These are phyloP conservation scores for Tolypocladium pustulatum DNA, from an alignment of 2,329 filamentous ascomycete genomes.

Conservation along the genomic window DNA sequence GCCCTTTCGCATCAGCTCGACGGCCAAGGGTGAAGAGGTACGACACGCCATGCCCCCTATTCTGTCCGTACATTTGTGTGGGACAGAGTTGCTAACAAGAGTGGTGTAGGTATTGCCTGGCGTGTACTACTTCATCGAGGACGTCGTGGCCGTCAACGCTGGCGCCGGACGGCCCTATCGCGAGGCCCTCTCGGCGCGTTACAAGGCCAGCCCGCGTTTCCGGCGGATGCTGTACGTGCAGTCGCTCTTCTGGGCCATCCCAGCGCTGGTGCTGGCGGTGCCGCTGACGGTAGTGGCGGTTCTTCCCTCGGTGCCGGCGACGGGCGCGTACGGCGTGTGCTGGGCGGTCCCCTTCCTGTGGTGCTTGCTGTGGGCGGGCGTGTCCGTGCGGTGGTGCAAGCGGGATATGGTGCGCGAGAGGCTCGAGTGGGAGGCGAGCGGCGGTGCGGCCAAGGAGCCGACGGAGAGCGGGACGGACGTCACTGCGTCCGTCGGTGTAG, in stretches of 20 bases:
- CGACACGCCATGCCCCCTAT: not conserved
- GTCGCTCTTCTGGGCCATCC: conserved; percentile 30
- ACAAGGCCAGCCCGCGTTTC: conserved; percentile 29
- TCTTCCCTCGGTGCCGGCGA: conserved; percentile 21
- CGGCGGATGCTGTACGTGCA: conserved; percentile 27
- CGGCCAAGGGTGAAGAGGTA: conserved; percentile 40
- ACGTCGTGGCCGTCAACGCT: conserved; percentile 57
- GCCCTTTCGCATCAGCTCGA: conserved; percentile 54
- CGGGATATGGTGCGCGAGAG: conserved; percentile 24
- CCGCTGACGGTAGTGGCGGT: conserved; percentile 25
- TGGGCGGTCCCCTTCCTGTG: conserved; percentile 30
- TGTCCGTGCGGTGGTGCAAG: conserved; percentile 26
- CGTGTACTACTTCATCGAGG: conserved; percentile 56
- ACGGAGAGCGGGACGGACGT: not conserved
- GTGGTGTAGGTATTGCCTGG: conserved; percentile 40
- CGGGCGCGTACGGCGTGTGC: conserved; percentile 25
- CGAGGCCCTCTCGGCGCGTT: conserved; percentile 29
- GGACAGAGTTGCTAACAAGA: not conserved
- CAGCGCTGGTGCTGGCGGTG: conserved; percentile 24
- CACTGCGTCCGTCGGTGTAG: not conserved
- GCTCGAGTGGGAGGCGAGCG: conserved; percentile 22
- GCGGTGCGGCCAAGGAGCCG: not conserved
- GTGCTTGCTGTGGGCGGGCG: conserved; percentile 21
- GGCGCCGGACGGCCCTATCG: conserved; percentile 36
- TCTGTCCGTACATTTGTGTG: not conserved